Conservation (phyloP, 306 rosid genomes). For the Castanopsis chinensis region DNA sequence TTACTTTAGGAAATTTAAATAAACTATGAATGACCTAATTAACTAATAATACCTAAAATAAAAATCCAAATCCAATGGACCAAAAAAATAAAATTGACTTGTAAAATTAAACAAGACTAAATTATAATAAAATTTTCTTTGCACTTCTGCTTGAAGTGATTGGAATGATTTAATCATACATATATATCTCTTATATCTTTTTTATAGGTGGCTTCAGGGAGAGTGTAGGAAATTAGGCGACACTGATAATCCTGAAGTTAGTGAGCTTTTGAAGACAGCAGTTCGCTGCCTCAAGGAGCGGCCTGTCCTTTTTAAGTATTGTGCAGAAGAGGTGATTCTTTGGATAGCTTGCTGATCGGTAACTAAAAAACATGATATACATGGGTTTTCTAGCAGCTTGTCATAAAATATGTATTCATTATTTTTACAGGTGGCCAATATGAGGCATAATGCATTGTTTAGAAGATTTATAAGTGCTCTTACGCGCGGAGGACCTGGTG, state of each 20-base stretch:
- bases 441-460: conserved; percentile 95
- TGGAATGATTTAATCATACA: not conserved
- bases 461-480: conserved; percentile 97
- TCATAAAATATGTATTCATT: conserved; percentile 13
- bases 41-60: too few species aligned
- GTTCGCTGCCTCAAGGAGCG: conserved; percentile 94
- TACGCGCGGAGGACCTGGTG: conserved; percentile 98
- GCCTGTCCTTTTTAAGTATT: conserved; percentile 92
- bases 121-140: too few species aligned
- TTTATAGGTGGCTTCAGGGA: conserved; percentile 93
- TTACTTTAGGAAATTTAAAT: too few species aligned
- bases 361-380: not conserved
- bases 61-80: too few species aligned
- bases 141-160: not conserved
- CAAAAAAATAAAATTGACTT: too few species aligned
- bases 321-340: conserved; percentile 93
- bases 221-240: conserved; percentile 92
- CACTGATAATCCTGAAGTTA: conserved; percentile 89
- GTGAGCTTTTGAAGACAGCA: conserved; percentile 80
- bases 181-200: not conserved
- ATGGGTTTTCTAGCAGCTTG: not conserved
- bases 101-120: too few species aligned
- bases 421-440: conserved; percentile 79
- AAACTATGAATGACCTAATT: too few species aligned
- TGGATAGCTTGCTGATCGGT: conserved; percentile 7